Conservation (phyloP, 2,329 filamentous ascomycete species). For the Penicillium italicum region DNA sequence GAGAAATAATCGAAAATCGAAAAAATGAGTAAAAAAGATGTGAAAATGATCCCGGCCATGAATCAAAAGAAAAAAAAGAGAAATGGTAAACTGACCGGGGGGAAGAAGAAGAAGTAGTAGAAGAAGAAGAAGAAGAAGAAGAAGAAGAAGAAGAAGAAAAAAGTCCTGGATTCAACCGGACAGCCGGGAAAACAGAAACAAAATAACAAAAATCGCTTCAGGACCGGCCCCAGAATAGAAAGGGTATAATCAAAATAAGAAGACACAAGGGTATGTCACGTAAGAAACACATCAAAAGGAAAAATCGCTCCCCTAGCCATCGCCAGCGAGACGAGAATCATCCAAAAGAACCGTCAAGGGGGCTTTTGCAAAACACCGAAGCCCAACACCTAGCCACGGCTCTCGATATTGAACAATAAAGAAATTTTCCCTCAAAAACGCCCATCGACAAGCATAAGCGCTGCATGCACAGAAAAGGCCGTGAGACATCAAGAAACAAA, state of each 20-base stretch:
- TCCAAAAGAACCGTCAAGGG: background rate
- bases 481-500: constrained; percentile 24
- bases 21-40: constrained; percentile 7
- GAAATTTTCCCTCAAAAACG: constrained; percentile 13
- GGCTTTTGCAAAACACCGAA: background rate
- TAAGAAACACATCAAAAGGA: constrained; percentile 18
- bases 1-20: constrained; percentile 7
- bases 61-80: constrained; percentile 17
- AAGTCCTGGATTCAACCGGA: constrained; percentile 20
- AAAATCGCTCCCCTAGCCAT: constrained; percentile 20
- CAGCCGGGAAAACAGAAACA: constrained; percentile 17
- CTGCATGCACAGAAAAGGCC: constrained; percentile 23
- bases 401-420: constrained; percentile 5
- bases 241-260: constrained; percentile 28
- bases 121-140: constrained; percentile 22
- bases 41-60: constrained; percentile 21
- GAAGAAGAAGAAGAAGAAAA: constrained; percentile 19
- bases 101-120: constrained; percentile 29
- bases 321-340: constrained; percentile 22
- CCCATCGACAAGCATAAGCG: constrained; percentile 19
- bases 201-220: constrained; percentile 29
- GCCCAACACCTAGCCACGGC: background rate
- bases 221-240: constrained; percentile 39
- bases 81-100: constrained; percentile 21
- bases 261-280: constrained; percentile 26